phyloP scores from a whole-genome alignment of 2,329 filamentous ascomycete genomes.

The Aspergillus fumigatus region DNA sequence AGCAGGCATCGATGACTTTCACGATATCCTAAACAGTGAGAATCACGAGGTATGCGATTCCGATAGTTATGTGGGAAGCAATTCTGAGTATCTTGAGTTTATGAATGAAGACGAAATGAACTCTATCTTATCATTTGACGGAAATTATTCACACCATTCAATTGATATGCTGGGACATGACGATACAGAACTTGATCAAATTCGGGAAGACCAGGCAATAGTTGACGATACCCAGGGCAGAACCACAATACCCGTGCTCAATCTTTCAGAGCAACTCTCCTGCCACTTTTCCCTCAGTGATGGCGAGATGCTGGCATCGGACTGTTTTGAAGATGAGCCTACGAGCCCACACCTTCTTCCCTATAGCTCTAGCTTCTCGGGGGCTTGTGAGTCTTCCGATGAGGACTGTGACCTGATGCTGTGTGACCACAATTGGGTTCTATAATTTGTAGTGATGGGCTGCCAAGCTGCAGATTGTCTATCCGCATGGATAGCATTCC shows the following conservation, averaged over 20 bases:
- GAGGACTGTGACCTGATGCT: conserved; percentile 5
- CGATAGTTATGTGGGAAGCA: conserved; percentile 4
- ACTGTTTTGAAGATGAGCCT: neutral
- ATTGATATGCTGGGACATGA: neutral
- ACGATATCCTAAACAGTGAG: neutral
- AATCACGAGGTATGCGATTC: neutral
- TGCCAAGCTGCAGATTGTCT: neutral
- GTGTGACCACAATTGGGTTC: conserved; percentile 1
- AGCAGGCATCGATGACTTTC: neutral
- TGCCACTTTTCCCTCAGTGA: neutral
- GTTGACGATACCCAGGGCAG: neutral
- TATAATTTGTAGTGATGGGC: neutral
- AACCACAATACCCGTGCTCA: neutral
- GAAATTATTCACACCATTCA: neutral
- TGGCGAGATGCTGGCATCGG: conserved; percentile 4
- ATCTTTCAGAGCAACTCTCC: neutral
- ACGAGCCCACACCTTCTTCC: neutral
- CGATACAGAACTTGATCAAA: neutral
- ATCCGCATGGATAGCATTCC: neutral
- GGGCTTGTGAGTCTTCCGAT: neutral
- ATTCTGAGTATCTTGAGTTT: neutral
- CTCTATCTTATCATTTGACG: conserved; percentile 4
- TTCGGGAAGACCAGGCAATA: neutral
- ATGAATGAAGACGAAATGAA: neutral
- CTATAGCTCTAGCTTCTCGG: neutral